Percentiles rank a stretch among this genome's conserved stretches.
Evolutionary conservation across 2,329 filamentous ascomycete genomes (phyloP).

Genomic region (Exophiala spinifera): DNA sequence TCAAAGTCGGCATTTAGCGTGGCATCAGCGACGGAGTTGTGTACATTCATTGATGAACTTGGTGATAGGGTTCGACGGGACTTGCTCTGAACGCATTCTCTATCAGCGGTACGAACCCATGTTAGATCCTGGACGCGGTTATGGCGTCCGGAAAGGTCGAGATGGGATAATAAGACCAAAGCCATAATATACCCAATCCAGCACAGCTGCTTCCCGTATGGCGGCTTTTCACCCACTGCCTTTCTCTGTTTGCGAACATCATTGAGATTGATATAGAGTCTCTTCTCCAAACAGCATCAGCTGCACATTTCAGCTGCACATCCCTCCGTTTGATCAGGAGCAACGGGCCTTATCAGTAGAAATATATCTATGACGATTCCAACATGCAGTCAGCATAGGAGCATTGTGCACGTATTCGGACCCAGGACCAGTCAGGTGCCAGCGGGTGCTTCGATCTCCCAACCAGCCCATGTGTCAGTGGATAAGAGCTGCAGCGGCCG

Average conservation of each 20-base stretch:
- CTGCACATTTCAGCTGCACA: too few species aligned
- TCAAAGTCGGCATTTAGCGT: conserved; percentile 17
- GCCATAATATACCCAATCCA: too few species aligned
- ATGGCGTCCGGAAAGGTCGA: too few species aligned
- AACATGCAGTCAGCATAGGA: background rate
- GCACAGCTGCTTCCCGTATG: too few species aligned
- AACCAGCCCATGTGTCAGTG: too few species aligned
- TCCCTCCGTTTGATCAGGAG: too few species aligned
- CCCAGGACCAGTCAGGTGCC: too few species aligned
- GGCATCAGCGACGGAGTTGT: conserved; percentile 26
- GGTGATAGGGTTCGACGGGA: background rate
- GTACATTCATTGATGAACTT: conserved; percentile 10
- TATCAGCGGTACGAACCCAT: background rate
- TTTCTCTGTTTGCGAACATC: background rate
- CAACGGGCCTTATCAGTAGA: background rate
- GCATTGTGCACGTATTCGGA: background rate
- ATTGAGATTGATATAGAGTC: background rate
- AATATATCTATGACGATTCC: background rate
- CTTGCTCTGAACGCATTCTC: background rate
- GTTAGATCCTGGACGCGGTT: too few species aligned
- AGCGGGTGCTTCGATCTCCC: too few species aligned
- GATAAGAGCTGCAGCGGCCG: too few species aligned
- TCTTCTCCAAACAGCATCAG: background rate
- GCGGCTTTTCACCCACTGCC: too few species aligned
- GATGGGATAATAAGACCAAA: too few species aligned